Evolutionary conservation across 2,329 filamentous ascomycete genomes (phyloP), one percentile per base, ranked within the genome.

Genomic region (Dendryphion nanum): DNA sequence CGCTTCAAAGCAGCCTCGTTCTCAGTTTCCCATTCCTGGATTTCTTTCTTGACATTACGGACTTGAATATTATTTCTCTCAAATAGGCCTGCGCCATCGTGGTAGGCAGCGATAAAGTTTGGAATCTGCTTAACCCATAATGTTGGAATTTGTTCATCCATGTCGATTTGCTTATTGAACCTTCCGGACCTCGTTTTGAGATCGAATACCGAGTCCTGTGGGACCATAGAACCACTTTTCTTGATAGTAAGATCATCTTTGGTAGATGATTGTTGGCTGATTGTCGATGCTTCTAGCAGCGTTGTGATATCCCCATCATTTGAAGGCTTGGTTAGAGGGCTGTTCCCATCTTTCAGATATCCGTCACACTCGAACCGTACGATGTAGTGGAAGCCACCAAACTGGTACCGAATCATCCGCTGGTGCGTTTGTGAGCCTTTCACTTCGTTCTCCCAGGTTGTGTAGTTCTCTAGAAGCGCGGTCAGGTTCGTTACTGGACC

Each of bases 321-420:
- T 36, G 17, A 6, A 6, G 15, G 35, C 28, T 33, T 12, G 10
- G 29, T 30, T 15, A 4, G 10, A 8, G 2, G 10, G 8, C 8
- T 8, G 3, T 16, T 8, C 8, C 8, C 8, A 8, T 30, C 15
- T 17, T 2, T 10, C 18, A 74, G 48, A 43, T 80, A 84, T 0
- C 79, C 81, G 54, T 85, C 81, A 0, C 64, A 69, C 52, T 81
- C 78, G 33, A 74, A 81, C 0, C 81, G 72, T 0, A 85, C 61
- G 3, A 82, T 43, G 33, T 72, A 70, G 0, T 62, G 59, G 8
- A 82, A 51, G 1, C 68, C 75, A 0, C 69, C 79, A 47, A 87
- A 78, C 0, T 63, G 42, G 44, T 86, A 86, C 3, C 64, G 61
- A 1, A 86, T 50, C 6, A 86, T 52, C 2, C 82, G 71, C 51